Evolutionary conservation across 2,329 filamentous ascomycete species (phyloP).

Genomic region (Epichloe sibirici): DNA sequence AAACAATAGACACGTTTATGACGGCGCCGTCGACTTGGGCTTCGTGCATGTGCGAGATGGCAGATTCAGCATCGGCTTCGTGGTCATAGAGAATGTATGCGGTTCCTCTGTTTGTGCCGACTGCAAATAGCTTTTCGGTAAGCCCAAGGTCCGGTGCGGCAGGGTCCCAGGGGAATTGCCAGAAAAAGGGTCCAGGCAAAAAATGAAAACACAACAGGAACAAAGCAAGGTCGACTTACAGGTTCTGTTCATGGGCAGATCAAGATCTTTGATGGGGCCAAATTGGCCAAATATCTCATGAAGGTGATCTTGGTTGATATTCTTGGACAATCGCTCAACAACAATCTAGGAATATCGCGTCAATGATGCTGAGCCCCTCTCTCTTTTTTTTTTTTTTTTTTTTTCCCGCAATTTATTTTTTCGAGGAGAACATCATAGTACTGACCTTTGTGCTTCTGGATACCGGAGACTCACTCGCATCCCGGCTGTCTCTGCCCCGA

Average conservation of each 20-base stretch:
- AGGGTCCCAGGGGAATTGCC: too few species aligned
- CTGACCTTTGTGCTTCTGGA: slow-evolving; percentile 41
- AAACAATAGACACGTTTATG: slow-evolving; percentile 78
- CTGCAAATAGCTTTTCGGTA: slow-evolving; percentile 28
- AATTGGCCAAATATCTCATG: slow-evolving; percentile 87
- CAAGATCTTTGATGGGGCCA: slow-evolving; percentile 73
- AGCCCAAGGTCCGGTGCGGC: not conserved
- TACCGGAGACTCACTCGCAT: slow-evolving; percentile 25
- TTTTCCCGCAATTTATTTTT: not conserved
- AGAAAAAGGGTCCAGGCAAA: not conserved
- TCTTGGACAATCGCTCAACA: slow-evolving; percentile 90
- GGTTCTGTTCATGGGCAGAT: slow-evolving; percentile 77
- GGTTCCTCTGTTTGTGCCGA: slow-evolving; percentile 81
- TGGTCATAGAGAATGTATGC: slow-evolving; percentile 81
- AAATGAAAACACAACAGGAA: not conserved
- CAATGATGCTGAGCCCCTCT: not conserved
- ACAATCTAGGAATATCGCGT: slow-evolving; percentile 53
- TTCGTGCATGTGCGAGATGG: slow-evolving; percentile 96
- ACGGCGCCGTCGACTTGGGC: slow-evolving; percentile 77
- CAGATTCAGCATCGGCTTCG: slow-evolving; percentile 69
- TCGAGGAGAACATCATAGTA: not conserved
- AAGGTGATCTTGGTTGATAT: slow-evolving; percentile 79
- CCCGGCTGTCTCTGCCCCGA: slow-evolving; percentile 22
- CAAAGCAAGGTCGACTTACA: slow-evolving; percentile 41
- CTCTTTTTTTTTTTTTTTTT: not conserved